Base-by-base conservation (phyloP, 2,329 filamentous ascomycete species). In the Aspergillus ustus region DNA sequence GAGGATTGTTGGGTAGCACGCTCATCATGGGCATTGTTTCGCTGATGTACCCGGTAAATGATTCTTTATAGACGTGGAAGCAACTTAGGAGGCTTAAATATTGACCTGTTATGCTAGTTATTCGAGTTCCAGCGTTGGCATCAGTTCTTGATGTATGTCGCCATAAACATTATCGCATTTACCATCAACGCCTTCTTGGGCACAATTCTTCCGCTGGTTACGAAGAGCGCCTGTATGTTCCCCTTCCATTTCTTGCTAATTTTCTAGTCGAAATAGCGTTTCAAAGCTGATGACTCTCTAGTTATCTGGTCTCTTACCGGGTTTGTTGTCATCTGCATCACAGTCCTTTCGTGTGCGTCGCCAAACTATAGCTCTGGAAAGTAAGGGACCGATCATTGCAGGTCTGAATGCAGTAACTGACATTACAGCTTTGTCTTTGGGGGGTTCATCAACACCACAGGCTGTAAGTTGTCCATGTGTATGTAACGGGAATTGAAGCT, bases 121-220 rank as follows among this genome's bases (percentile, higher is more conserved):
- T 91, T 88, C 70, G 78, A 81, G 22, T 62, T 84, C 2, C 75
- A 89, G 69, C 70, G 85, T 3, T 92, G 89, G 87, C 89, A 92
- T 68, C 87, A 91, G 66, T 92, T 92, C 73, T 78, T 91, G 29
- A 88, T 92, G 52, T 92, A 91, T 73, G 82, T 90, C 49, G 88
- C 75, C 7, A 89, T 87, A 70, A 88, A 86, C 6, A 61, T 87
- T 22, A 75, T 84, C 17, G 87, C 87, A 3, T 85, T 91, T 61
- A 59, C 85, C 52, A 78, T 91, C 73, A 92, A 92, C 65, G 84
- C 86, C 1, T 89, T 91, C 66, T 79, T 84, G 70, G 89, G 86
- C 67, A 77, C 80, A 3, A 69, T 87, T 3, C 80, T 92, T 3
- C 89, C 89, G 0, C 81, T 83, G 13, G 80, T 92, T 66, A 92